A percentile compares a stretch with the other conserved stretches of the same genome.
These are phyloP conservation scores for Chaetomium sp. DNA, from an alignment of 2,329 filamentous ascomycete species.

Conservation along the genomic window DNA sequence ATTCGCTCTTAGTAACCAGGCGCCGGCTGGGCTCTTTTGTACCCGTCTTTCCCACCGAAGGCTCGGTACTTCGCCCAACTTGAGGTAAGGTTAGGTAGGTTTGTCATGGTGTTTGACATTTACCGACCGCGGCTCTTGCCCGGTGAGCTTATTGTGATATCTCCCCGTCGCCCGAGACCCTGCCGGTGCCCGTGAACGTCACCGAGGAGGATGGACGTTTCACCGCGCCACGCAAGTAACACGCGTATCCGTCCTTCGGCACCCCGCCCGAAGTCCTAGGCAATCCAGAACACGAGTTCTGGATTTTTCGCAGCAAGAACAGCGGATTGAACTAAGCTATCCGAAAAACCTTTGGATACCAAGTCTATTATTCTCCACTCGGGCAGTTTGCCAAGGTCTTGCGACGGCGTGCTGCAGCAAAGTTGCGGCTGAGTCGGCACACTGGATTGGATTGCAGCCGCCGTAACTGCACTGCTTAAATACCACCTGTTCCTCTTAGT, in stretches of 20 bases:
- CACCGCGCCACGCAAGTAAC: background rate
- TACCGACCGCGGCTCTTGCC: background rate
- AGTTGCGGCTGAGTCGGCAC: slow-evolving; percentile 25
- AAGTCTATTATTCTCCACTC: slow-evolving; percentile 8
- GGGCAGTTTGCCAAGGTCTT: slow-evolving; percentile 9
- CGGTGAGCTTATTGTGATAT: slow-evolving; percentile 1
- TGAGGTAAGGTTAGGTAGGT: background rate
- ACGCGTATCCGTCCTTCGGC: slow-evolving; percentile 1
- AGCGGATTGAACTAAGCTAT: background rate
- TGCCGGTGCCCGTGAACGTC: background rate
- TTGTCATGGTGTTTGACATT: background rate
- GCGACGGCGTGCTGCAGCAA: background rate
- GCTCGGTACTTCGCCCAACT: background rate
- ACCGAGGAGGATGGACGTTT: background rate
- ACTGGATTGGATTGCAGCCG: slow-evolving; percentile 8
- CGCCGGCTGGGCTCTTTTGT: background rate
- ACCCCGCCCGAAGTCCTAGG: slow-evolving; percentile 2
- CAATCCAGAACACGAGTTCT: background rate
- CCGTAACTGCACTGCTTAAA: slow-evolving; percentile 13
- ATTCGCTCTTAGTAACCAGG: too few species aligned
- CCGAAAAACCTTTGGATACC: background rate
- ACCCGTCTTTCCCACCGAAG: background rate
- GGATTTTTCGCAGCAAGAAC: background rate
- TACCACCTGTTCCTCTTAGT: slow-evolving; percentile 4
- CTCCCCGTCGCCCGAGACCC: background rate